These are phyloP conservation scores for Ilex asprella DNA, from an alignment of 257 asterid species.

Conservation along the genomic window DNA sequence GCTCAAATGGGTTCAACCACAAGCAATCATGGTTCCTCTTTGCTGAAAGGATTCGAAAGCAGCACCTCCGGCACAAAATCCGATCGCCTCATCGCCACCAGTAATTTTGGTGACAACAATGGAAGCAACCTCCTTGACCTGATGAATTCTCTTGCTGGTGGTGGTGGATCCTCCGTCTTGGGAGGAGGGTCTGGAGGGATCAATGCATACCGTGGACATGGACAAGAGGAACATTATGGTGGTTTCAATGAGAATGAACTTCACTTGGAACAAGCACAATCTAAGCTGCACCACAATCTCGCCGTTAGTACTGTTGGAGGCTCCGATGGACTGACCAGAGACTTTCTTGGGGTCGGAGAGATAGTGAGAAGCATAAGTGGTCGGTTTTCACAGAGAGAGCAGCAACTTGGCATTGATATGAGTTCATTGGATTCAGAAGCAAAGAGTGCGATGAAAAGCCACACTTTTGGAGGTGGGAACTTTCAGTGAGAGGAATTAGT, in stretches of 20 bases:
- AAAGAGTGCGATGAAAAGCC: constrained; percentile 27
- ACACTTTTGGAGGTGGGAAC: constrained; percentile 36
- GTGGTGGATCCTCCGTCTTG: constrained; percentile 22
- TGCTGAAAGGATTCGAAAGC: constrained; percentile 42
- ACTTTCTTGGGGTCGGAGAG: constrained; percentile 78
- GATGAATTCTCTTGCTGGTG: constrained; percentile 21
- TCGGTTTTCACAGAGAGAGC: constrained; percentile 26
- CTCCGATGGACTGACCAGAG: constrained; percentile 43
- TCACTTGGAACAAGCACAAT: constrained; percentile 11
- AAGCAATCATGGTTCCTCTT: constrained; percentile 28
- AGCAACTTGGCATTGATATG: constrained; percentile 30
- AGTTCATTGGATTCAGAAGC: constrained; percentile 35
- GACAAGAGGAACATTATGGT: constrained; percentile 25
- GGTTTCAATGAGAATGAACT: constrained; percentile 12
- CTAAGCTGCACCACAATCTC: constrained; percentile 4
- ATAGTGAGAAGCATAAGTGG: constrained; percentile 44
- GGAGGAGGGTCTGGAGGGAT: constrained; percentile 13
- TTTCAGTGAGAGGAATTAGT: constrained; percentile 27
- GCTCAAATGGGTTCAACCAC: constrained; percentile 61
- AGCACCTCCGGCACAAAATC: constrained; percentile 19
- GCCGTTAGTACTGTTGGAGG: not conserved
- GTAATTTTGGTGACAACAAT: constrained; percentile 17
- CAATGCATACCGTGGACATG: constrained; percentile 6
- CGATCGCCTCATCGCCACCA: constrained; percentile 4
- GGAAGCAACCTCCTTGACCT: constrained; percentile 37